Evolutionary conservation across 2,329 filamentous ascomycete species (phyloP), one percentile per base, ranked within the genome.

Genomic region (Metarhizium humberi): DNA sequence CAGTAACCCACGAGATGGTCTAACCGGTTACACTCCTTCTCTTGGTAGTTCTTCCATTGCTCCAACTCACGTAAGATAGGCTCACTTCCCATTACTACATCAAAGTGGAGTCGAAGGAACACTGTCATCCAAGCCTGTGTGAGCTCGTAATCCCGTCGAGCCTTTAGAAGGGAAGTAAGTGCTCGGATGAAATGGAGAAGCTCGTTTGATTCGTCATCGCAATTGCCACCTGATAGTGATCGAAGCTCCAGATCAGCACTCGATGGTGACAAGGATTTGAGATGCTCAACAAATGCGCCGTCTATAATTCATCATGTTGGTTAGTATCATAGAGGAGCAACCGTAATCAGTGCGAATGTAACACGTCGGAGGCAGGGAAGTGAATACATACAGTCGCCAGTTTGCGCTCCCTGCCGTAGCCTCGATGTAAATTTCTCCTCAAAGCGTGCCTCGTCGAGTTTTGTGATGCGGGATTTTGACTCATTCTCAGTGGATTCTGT

Each of bases 61-160:
- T 71, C 70, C 57, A 96, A 71, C 50, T 81, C 82, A 1, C 71
- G 73, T 49, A 84, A 75, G 14, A 92, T 69, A 34, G 69, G 64
- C 60, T 75, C 72, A 68, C 65, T 80, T 66, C 73, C 77, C 72
- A 74, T 74, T 46, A 81, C 71, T 42, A 78, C 59, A 60, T 83
- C 80, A 59, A 80, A 81, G 70, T 97, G 92, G 45, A 96, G 74
- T 50, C 86, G 82, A 57, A 99, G 69, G 65, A 97, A 95, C 1
- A 97, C 92, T 2, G 87, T 86, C 91, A 99, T 97, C 92, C 94
- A 99, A 0, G 91, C 90, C 71, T 97, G 92, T 16, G 90, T 88
- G 43, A 99, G 78, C 72, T 99, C 94, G 70, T 95, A 99, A 69
- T 97, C 94, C 50, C 81, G 82, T 60, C 86, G 84, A 52, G 82